Base-by-base conservation (phyloP, 345 rosid species). In the Microcos paniculata region DNA sequence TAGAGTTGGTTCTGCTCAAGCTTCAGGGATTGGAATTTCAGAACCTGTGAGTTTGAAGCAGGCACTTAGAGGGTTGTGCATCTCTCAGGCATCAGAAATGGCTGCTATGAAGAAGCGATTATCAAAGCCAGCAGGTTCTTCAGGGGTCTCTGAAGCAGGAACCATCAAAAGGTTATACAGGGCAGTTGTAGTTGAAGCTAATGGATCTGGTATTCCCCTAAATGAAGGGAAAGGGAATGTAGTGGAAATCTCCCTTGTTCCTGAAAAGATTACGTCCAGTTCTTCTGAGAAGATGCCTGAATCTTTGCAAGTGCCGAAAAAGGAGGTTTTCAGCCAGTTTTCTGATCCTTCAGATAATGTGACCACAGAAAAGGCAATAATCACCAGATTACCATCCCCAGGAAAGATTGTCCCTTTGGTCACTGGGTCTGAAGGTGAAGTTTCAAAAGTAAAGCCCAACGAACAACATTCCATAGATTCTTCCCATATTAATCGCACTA, bases 21-120 rank as follows among this genome's bases (percentile, higher is more conserved):
- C 85, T 4, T 83, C 88, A 13, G 89, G 89, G 35, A 91, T 90
- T 69, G 97, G 92, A 66, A 87, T 90, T 76, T 86, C 94, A 9
- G 91, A 90, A 76, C 87, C 84, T 26, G 86, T 79, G 82, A 91
- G 88, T 81, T 85, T 91, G 87, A 91, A 91, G 86, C 97, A 91
- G 87, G 97, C 97, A 42, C 78, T 91, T 75, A 85, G 97, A 80
- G 92, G 94, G 40, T 85, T 91, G 70, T 91, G 90, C 78, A 91
- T 91, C 66, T 88, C 94, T 67, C 97, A 91, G 84, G 97, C 97
- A 55, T 90, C 94, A 1, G 94, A 91, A 79, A 86, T 88, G 91
- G 97, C 97, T 76, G 97, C 97, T 35, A 86, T 84, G 91, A 91
- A 91, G 84, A 87, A 91, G 83, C 85, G 94, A 55, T 76, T 87